These are phyloP conservation scores for Endotrypanum monterogeii DNA, from an alignment of 208 protist genomes.

Conservation along the genomic window DNA sequence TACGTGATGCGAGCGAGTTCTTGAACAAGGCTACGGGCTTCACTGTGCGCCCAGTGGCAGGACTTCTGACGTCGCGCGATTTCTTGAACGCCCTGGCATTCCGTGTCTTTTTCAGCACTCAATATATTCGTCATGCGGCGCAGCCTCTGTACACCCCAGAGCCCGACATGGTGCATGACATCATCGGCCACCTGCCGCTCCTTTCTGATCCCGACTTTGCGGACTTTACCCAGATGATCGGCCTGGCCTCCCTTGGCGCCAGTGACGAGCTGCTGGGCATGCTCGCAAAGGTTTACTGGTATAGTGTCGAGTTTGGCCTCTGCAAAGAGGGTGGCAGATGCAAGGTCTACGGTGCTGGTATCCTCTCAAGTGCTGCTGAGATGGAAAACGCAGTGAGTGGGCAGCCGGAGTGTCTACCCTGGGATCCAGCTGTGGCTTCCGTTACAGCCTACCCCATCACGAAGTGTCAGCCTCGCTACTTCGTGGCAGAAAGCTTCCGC, in stretches of 20 bases:
- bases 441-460: slow-evolving; percentile 92
- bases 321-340: slow-evolving; percentile 86
- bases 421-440: slow-evolving; percentile 63
- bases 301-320: slow-evolving; percentile 96
- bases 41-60: slow-evolving; percentile 92
- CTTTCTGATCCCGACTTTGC: slow-evolving; percentile 96
- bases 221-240: slow-evolving; percentile 96
- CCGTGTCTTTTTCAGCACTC: slow-evolving; percentile 96
- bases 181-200: slow-evolving; percentile 96
- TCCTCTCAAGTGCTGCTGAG: slow-evolving; percentile 95
- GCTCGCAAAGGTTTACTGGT: slow-evolving; percentile 95
- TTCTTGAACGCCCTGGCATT: slow-evolving; percentile 97
- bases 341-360: slow-evolving; percentile 95
- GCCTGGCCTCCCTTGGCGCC: slow-evolving; percentile 96
- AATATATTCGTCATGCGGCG: slow-evolving; percentile 96
- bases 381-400: slow-evolving; percentile 67
- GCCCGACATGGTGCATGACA: slow-evolving; percentile 95
- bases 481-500: slow-evolving; percentile 92
- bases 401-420: slow-evolving; percentile 60
- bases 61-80: slow-evolving; percentile 93
- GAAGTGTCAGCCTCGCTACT: slow-evolving; percentile 94
- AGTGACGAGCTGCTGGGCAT: slow-evolving; percentile 93
- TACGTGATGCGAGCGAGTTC: slow-evolving; percentile 93
- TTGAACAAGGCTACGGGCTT: slow-evolving; percentile 93
- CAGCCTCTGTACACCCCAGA: slow-evolving; percentile 97